phyloP scores from a whole-genome alignment of 495 filamentous ascomycete species.

The Antarctomyces pellizariae region DNA sequence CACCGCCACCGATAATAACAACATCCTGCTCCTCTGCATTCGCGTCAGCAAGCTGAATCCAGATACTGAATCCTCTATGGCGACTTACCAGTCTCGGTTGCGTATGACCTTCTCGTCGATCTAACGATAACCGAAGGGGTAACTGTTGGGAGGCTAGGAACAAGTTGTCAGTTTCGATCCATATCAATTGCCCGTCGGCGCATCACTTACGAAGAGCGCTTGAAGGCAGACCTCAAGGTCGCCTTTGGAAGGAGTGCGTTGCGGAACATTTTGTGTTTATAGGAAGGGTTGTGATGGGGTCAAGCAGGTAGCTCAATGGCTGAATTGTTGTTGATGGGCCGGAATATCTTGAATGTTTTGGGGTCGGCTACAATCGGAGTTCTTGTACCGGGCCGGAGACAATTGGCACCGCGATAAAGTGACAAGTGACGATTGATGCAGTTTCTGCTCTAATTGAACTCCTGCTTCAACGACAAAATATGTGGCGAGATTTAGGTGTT shows the following conservation, averaged over 20 bases:
- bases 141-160: conserved; percentile 28
- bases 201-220: conserved; percentile 22
- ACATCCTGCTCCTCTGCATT: conserved; percentile 68
- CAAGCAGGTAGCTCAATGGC: neutral
- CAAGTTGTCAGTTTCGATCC: conserved; percentile 14
- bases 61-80: neutral
- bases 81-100: conserved; percentile 52
- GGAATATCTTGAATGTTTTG: no score
- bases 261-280: conserved; percentile 35
- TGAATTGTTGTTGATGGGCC: neutral
- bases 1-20: conserved; percentile 90
- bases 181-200: conserved; percentile 9
- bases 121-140: conserved; percentile 28
- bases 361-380: no score
- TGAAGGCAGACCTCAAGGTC: conserved; percentile 39
- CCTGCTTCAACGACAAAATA: no score
- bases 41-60: conserved; percentile 6
- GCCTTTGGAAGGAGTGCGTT: conserved; percentile 42
- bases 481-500: no score
- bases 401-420: no score
- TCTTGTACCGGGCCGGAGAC: no score
- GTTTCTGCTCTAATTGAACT: no score
- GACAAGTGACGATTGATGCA: no score
- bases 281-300: conserved; percentile 1
- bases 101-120: conserved; percentile 46